Conservation (phyloP, 495 filamentous ascomycete species). For the Poronia punctata region DNA sequence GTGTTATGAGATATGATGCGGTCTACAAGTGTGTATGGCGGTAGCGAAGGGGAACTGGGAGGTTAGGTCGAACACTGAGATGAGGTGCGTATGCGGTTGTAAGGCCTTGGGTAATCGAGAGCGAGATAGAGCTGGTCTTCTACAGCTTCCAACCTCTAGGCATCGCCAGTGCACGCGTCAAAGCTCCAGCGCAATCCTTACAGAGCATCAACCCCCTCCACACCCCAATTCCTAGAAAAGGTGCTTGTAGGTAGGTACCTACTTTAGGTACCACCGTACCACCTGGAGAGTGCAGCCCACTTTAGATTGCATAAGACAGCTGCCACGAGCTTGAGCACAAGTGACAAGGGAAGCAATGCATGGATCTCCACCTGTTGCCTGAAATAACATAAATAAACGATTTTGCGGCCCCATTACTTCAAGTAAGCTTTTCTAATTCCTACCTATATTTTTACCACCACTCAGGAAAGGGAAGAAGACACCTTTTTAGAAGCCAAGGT, state of each 20-base stretch:
- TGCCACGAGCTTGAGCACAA: not conserved
- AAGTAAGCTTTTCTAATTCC: no score
- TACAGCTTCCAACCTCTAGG: conserved; percentile 8
- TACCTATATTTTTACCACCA: no score
- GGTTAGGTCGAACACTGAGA: conserved; percentile 1
- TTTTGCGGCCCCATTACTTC: no score
- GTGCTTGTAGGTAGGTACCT: not conserved
- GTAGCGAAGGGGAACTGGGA: conserved; percentile 3
- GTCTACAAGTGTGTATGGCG: no score
- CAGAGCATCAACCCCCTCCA: not conserved
- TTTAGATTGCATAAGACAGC: not conserved
- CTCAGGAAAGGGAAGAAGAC: no score
- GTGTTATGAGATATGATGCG: conserved; percentile 4
- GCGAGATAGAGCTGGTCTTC: conserved; percentile 3
- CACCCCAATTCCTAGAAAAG: not conserved
- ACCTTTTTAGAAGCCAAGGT: no score
- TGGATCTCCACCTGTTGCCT: no score
- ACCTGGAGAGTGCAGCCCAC: no score
- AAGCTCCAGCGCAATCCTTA: conserved; percentile 4
- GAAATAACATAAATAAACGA: no score
- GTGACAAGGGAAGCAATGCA: no score
- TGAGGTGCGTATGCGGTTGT: conserved; percentile 6
- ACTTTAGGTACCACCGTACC: not conserved
- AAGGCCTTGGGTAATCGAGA: conserved; percentile 7
- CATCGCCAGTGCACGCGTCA: conserved; percentile 17